Conservation (phyloP, 139 green algal species). For the Asterochloris sp. region DNA sequence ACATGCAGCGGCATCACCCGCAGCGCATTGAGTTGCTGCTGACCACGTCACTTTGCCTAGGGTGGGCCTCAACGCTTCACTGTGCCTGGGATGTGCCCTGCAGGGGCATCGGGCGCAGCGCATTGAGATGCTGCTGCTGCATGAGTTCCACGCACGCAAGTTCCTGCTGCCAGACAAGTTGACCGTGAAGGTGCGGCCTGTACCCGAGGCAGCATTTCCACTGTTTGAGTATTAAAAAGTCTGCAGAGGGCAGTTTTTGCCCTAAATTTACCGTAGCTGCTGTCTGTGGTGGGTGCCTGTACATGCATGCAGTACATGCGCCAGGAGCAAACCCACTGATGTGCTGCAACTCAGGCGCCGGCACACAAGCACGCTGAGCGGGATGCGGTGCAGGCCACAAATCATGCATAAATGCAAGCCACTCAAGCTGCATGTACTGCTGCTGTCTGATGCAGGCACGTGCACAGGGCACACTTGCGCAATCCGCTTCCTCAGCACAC, state of each 20-base stretch:
- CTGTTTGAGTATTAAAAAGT: background rate
- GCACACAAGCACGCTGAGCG: no score
- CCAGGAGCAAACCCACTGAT: no score
- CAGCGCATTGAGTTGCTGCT: constrained; percentile 47
- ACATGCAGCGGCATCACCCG: constrained; percentile 10
- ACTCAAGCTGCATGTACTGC: no score
- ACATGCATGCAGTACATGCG: background rate
- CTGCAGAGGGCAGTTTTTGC: background rate
- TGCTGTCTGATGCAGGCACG: no score
- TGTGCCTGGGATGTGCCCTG: constrained; percentile 74
- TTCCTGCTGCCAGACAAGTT: constrained; percentile 96
- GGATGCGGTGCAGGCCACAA: no score
- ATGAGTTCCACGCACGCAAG: constrained; percentile 98
- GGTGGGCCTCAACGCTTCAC: constrained; percentile 74
- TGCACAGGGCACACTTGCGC: no score
- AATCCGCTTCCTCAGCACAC: no score
- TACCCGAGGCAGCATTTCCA: background rate
- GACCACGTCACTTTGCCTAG: constrained; percentile 69
- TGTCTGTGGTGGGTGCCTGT: background rate
- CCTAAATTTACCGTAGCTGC: background rate
- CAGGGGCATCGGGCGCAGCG: constrained; percentile 88
- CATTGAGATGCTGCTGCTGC: constrained; percentile 98
- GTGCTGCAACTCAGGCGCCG: no score
- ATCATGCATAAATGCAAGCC: no score
- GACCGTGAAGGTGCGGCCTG: constrained; percentile 21